Evolutionary conservation across 805 yeast genomes (phyloP).

Genomic region (Yamadazyma ubonensis): DNA sequence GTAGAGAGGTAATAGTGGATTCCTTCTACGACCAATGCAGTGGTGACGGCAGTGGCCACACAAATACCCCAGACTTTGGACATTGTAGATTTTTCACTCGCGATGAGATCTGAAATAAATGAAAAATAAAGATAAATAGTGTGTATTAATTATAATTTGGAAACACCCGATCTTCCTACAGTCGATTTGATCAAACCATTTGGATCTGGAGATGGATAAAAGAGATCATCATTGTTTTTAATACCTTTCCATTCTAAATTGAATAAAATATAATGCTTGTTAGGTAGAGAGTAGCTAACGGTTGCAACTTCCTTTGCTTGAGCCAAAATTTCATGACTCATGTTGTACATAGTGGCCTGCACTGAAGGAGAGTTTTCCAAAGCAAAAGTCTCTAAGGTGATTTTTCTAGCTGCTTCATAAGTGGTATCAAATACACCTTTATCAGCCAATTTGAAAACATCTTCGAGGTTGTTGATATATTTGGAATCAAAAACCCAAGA

Average conservation of each 20-base stretch:
- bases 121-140: too few relatives aligned
- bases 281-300: conserved; percentile 79
- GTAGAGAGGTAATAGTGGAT: conserved; percentile 24
- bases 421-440: conserved; percentile 64
- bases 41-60: conserved; percentile 22
- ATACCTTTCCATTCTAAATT: conserved; percentile 85
- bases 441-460: conserved; percentile 52
- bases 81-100: conserved; percentile 11
- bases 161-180: conserved; percentile 59
- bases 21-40: conserved; percentile 36
- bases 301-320: conserved; percentile 54
- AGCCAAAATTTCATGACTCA: conserved; percentile 71
- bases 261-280: conserved; percentile 84
- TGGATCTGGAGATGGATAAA: conserved; percentile 90
- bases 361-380: conserved; percentile 89
- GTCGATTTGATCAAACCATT: conserved; percentile 88
- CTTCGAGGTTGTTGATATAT: conserved; percentile 49
- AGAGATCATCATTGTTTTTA: conserved; percentile 75
- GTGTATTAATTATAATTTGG: conserved; percentile 57
- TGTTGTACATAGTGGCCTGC: conserved; percentile 95
- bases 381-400: conserved; percentile 78
- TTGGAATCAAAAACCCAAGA: conserved; percentile 63
- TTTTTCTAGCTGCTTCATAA: conserved; percentile 58
- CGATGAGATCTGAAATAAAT: conserved; percentile 6
- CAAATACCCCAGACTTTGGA: conserved; percentile 19